A percentile compares a stretch with the other conserved stretches of the same genome.
Conservation (phyloP, 441 rosid species). For the Gossypium trilobum region DNA sequence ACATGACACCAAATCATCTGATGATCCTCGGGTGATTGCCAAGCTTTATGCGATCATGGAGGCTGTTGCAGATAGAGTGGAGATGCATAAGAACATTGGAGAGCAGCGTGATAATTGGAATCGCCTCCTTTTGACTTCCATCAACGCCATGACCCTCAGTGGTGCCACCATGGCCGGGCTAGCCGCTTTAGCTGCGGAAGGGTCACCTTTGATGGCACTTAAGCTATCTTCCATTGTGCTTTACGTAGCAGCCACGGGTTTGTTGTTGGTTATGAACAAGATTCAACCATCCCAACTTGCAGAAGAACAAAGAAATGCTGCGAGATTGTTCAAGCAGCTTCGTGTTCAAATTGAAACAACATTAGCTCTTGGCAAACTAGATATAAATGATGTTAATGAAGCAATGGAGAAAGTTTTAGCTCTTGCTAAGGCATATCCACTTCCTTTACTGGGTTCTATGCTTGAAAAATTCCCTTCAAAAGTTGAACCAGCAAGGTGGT, state of each 20-base stretch:
- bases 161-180: slow-evolving; percentile 41
- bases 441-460: slow-evolving; percentile 52
- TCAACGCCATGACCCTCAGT: slow-evolving; percentile 44
- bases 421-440: slow-evolving; percentile 47
- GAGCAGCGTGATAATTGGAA: slow-evolving; percentile 58
- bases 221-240: slow-evolving; percentile 35
- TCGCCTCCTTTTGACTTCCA: slow-evolving; percentile 38
- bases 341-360: slow-evolving; percentile 21
- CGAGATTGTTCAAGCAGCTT: slow-evolving; percentile 39
- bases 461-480: slow-evolving; percentile 48
- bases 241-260: slow-evolving; percentile 35
- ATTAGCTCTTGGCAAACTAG: slow-evolving; percentile 13
- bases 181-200: neutral
- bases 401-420: slow-evolving; percentile 39
- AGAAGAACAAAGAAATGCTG: slow-evolving; percentile 50
- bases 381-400: slow-evolving; percentile 26
- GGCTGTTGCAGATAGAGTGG: slow-evolving; percentile 42
- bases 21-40: slow-evolving; percentile 7
- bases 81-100: slow-evolving; percentile 50
- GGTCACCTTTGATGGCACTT: slow-evolving; percentile 17
- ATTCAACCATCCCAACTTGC: slow-evolving; percentile 59
- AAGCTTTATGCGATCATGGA: slow-evolving; percentile 38
- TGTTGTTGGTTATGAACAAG: slow-evolving; percentile 40
- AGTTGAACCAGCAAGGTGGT: slow-evolving; percentile 64
- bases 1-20: neutral